Percentiles rank a stretch among this genome's conserved stretches.
phyloP scores from a whole-genome alignment of 179 eudicot genomes.

The Spergularia azorica region DNA sequence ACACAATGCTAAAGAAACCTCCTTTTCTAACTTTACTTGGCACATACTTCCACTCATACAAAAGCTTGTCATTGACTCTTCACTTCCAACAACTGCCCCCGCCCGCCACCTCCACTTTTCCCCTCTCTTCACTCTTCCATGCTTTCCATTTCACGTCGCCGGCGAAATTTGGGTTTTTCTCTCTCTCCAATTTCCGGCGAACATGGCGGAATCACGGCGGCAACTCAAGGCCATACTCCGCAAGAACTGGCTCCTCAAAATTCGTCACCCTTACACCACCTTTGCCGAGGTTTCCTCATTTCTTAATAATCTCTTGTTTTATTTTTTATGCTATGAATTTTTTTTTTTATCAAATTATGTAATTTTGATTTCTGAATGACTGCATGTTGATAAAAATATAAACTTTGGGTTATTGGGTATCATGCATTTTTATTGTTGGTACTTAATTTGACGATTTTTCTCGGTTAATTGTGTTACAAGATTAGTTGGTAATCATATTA shows the following conservation, averaged over 20 bases:
- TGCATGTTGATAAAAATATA: too few relatives aligned
- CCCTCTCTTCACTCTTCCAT: neutral
- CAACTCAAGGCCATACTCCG: constrained; percentile 93
- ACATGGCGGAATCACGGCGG: constrained; percentile 51
- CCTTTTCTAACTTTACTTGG: neutral
- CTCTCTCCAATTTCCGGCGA: constrained; percentile 14
- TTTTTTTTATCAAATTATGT: too few relatives aligned
- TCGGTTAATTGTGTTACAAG: too few relatives aligned
- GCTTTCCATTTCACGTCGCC: neutral
- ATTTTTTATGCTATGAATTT: neutral
- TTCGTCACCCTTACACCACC: constrained; percentile 86
- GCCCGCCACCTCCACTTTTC: neutral
- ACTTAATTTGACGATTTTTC: too few relatives aligned
- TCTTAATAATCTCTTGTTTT: neutral
- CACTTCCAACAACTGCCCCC: neutral
- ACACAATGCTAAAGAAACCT: too few relatives aligned
- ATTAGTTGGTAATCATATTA: too few relatives aligned
- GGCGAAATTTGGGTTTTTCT: neutral
- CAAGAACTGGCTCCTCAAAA: constrained; percentile 91
- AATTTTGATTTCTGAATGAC: too few relatives aligned
- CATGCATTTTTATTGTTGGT: too few relatives aligned
- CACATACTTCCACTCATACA: neutral
- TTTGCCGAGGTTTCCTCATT: constrained; percentile 62
- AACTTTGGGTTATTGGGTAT: too few relatives aligned
- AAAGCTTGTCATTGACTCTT: neutral